Evolutionary conservation across 768 basidiomycete genomes (phyloP).

Genomic region (Amanita muscaria): DNA sequence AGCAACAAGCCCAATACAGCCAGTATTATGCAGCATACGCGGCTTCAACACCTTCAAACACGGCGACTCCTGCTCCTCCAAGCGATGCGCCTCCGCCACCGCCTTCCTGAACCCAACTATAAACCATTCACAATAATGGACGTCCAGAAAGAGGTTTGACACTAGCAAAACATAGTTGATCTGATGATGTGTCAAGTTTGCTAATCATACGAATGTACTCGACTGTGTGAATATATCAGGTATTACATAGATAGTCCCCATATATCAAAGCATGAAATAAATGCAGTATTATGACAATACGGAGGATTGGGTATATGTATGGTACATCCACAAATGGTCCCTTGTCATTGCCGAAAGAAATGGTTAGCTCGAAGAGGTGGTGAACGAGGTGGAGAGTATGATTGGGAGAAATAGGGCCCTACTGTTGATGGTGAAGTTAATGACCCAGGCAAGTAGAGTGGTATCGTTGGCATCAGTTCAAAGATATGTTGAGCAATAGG

Average conservation of each 20-base stretch:
- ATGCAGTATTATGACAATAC: too few relatives aligned
- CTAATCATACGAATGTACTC: constrained; percentile 1
- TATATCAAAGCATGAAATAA: too few relatives aligned
- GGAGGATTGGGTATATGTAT: too few relatives aligned
- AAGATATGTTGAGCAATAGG: constrained; percentile 65
- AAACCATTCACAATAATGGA: neutral
- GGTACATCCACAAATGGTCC: too few relatives aligned
- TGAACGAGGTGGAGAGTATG: constrained; percentile 48
- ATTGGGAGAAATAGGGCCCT: constrained; percentile 47
- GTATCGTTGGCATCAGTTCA: constrained; percentile 71
- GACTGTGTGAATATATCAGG: neutral
- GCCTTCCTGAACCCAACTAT: constrained; percentile 16
- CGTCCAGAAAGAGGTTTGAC: neutral
- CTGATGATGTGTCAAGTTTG: constrained; percentile 1
- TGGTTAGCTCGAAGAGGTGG: constrained; percentile 31
- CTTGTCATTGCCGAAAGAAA: constrained; percentile 16
- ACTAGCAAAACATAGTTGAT: neutral
- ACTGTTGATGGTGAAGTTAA: constrained; percentile 27
- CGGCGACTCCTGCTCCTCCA: constrained; percentile 13
- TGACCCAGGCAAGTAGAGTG: constrained; percentile 54
- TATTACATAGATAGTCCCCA: neutral
- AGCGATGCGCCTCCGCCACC: constrained; percentile 24
- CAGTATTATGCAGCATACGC: constrained; percentile 61
- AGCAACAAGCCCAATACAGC: constrained; percentile 63
- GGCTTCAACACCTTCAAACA: constrained; percentile 14